Evolutionary conservation across 805 yeast genomes (phyloP).

Genomic region (Metschnikowia cerradonensis): DNA sequence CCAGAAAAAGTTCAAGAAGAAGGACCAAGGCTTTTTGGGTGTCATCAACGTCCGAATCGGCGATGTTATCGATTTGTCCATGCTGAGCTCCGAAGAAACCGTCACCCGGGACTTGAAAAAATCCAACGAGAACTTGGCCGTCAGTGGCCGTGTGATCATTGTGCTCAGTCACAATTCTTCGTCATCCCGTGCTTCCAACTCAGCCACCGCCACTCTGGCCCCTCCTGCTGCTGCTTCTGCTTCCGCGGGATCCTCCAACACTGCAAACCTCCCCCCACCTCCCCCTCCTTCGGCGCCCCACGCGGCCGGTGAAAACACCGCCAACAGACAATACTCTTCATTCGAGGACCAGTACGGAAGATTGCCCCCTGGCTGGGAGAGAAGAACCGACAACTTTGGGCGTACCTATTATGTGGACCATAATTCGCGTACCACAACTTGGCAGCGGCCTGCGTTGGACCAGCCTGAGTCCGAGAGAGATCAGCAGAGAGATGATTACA

Average conservation of each 20-base stretch:
- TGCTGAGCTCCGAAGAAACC: constrained; percentile 64
- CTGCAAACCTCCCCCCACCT: constrained; percentile 14
- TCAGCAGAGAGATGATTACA: constrained; percentile 59
- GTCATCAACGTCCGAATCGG: constrained; percentile 89
- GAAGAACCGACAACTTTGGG: constrained; percentile 95
- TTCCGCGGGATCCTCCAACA: constrained; percentile 8
- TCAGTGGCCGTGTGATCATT: constrained; percentile 86
- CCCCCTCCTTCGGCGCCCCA: background rate
- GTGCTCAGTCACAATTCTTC: constrained; percentile 52
- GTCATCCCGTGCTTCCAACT: constrained; percentile 6
- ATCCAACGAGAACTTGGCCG: constrained; percentile 87
- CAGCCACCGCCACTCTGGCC: constrained; percentile 10
- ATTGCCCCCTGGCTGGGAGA: constrained; percentile 98
- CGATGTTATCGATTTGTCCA: constrained; percentile 71
- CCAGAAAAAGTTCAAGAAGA: constrained; percentile 94
- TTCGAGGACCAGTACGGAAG: constrained; percentile 97
- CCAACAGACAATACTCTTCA: constrained; percentile 72
- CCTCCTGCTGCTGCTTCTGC: constrained; percentile 7
- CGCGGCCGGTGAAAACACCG: constrained; percentile 4
- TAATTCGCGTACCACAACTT: constrained; percentile 95
- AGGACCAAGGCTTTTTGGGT: constrained; percentile 97
- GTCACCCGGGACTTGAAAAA: constrained; percentile 88
- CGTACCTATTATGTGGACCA: constrained; percentile 98
- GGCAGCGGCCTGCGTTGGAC: constrained; percentile 92
- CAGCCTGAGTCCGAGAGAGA: constrained; percentile 70